Base-by-base conservation (phyloP, 169 alveolate species). In the Plasmodium yoelii region DNA sequence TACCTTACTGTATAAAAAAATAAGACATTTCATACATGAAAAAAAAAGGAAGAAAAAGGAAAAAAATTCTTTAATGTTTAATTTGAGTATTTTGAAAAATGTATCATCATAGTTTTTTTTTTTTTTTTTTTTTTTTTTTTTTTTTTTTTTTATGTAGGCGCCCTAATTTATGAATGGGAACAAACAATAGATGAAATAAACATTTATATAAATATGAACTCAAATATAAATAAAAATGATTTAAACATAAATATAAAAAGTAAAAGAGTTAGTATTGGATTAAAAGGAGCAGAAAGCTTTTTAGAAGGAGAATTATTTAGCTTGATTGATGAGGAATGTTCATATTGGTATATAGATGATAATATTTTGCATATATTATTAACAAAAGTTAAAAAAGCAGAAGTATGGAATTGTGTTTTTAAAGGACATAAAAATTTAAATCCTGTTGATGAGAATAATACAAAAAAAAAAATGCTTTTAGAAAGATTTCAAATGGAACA, bases 401-500 rank as follows among this genome's bases (percentile, higher is more conserved):
- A 82, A 60, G 47, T 53, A 26, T 82, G 90, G 90, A 82, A 49
- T 55, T 55, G 82, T 59, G 84, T 82, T 26, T 67, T 82, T 82
- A 82, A 82, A 69, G 90, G 90, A 12, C 90, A 82, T 63, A 82
- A 67, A 19, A 55, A 63, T 69, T 53, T 82, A 55, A 82, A 82
- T 56, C 42, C 90, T 47, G 22, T 67, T 24, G 90, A 82, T 67
- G 90, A 82, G 24, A 93, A 92, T 65, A 74, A 64, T 46, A 93
- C 93, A 8, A 92, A 90, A 73, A 92, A 92, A 73, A 59, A 87
- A 44, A 55, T 94, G 24, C 84, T 94, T 71, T 88, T 94, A 59
- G 96, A 94, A 84, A 74, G 96, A 67, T 92, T 94, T 57, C 96
- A 92, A 64, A 72, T 90, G 56, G 96, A 94, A 53, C 87, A 94